Conservation (phyloP, 2,329 filamentous ascomycete genomes). For the Scedosporium aurantiacum region DNA sequence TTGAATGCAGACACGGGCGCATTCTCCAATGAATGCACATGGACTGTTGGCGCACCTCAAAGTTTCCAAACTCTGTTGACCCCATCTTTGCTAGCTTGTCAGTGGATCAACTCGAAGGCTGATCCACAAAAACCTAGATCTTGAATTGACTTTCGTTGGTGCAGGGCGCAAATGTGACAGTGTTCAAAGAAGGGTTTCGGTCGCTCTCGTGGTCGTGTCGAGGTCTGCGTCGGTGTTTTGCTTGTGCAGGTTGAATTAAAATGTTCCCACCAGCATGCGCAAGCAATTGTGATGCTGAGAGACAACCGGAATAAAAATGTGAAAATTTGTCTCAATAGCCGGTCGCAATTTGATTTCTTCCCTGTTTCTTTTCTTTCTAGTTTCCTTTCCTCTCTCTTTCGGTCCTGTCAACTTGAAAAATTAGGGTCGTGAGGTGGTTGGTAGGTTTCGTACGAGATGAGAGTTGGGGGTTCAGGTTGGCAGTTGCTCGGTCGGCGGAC, state of each 20-base stretch:
- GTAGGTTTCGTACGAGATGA: not conserved
- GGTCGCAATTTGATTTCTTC: constrained; percentile 4
- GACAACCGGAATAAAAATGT: constrained; percentile 6
- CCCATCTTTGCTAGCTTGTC: constrained; percentile 32
- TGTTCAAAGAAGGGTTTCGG: not conserved
- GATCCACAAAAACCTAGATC: not conserved
- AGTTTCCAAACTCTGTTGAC: constrained; percentile 51
- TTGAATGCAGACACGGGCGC: not conserved
- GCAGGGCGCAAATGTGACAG: not conserved
- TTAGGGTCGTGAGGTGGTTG: not conserved
- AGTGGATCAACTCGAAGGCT: not conserved
- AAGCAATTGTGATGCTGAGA: not conserved
- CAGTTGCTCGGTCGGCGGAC: not conserved
- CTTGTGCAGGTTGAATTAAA: not conserved
- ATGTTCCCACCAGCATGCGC: not conserved
- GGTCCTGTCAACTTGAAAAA: constrained; percentile 8
- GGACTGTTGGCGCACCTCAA: constrained; percentile 31
- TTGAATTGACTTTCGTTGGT: not conserved
- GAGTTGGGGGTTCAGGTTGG: not conserved
- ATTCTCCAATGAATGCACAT: not conserved
- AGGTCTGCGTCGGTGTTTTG: constrained; percentile 1
- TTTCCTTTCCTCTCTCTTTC: constrained; percentile 10
- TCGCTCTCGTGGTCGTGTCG: not conserved
- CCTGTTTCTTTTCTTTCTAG: constrained; percentile 3
- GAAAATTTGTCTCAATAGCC: not conserved